phyloP scores from a whole-genome alignment of 225 moss, liverwort and hornwort species.

The Pseudisothecium myosuroides region DNA sequence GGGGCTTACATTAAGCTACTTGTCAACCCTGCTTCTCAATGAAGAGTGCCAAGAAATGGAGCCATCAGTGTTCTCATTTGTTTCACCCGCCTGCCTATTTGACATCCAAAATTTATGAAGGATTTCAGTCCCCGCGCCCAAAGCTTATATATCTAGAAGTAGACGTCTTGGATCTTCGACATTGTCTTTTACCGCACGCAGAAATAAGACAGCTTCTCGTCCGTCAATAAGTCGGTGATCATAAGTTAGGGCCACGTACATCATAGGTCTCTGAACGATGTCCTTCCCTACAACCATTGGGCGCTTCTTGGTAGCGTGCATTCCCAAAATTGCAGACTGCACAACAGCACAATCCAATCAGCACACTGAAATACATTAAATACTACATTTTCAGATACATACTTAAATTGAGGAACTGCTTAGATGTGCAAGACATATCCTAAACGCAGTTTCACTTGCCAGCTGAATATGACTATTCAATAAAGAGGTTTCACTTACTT shows the following conservation, averaged over 20 bases:
- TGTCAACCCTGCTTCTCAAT: not conserved
- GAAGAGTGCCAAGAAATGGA: not conserved
- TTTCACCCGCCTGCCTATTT: not conserved
- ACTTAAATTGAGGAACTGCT: not conserved
- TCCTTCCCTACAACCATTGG: conserved; percentile 69
- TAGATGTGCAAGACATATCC: not conserved
- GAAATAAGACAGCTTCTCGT: conserved; percentile 73
- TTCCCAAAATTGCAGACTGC: conserved; percentile 90
- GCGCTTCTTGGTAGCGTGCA: conserved; percentile 83
- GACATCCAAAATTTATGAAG: not conserved
- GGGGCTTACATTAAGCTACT: not conserved
- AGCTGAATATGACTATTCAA: not conserved
- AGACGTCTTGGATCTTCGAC: conserved; percentile 83
- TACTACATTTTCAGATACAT: not conserved
- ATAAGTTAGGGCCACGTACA: conserved; percentile 89
- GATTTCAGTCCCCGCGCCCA: not conserved
- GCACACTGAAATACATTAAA: not conserved
- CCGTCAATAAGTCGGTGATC: conserved; percentile 94
- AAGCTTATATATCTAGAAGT: conserved; percentile 57
- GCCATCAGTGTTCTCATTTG: not conserved
- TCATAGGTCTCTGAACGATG: conserved; percentile 83
- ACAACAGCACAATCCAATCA: not conserved
- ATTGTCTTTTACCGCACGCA: conserved; percentile 76
- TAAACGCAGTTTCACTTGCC: not conserved
- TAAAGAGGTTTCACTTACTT: conserved; percentile 27